These are phyloP conservation scores for Amanita subjunquillea DNA, from an alignment of 768 basidiomycete genomes.

Conservation along the genomic window DNA sequence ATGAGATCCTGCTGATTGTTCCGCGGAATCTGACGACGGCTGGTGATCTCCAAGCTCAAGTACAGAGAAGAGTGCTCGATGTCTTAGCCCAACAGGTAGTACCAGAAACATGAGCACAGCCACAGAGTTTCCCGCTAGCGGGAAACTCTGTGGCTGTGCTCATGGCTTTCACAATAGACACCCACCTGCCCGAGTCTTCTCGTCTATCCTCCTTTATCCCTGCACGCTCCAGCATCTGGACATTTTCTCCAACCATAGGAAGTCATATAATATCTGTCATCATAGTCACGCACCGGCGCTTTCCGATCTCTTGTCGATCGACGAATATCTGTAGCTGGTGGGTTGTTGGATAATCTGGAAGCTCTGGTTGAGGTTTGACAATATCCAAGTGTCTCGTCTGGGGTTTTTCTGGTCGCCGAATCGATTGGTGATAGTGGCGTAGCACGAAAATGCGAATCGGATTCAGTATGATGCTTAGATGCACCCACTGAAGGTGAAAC, in stretches of 20 bases:
- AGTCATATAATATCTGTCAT: too few relatives aligned
- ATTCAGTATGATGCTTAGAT: not conserved
- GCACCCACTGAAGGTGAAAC: not conserved
- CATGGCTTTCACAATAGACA: too few relatives aligned
- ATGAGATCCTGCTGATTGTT: slow-evolving; percentile 72
- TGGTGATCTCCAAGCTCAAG: slow-evolving; percentile 53
- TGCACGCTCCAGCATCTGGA: too few relatives aligned
- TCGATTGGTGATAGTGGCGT: not conserved
- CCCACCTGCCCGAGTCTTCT: too few relatives aligned
- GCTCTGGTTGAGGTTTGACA: not conserved
- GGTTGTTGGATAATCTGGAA: not conserved
- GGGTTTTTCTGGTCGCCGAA: not conserved
- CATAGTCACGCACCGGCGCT: too few relatives aligned
- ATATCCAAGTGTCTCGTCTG: not conserved
- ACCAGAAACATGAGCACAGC: slow-evolving; percentile 19
- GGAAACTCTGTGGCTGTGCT: too few relatives aligned
- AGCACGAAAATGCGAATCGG: not conserved
- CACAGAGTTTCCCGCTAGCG: too few relatives aligned
- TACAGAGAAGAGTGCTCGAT: slow-evolving; percentile 78
- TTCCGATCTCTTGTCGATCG: too few relatives aligned
- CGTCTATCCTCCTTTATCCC: too few relatives aligned
- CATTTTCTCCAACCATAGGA: too few relatives aligned
- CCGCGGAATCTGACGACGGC: slow-evolving; percentile 57
- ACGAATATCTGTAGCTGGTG: too few relatives aligned
- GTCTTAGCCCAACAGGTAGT: slow-evolving; percentile 78